Evolutionary conservation across 2,329 filamentous ascomycete species (phyloP), one percentile per base, ranked within the genome.

Genomic region (Fusarium continuum): DNA sequence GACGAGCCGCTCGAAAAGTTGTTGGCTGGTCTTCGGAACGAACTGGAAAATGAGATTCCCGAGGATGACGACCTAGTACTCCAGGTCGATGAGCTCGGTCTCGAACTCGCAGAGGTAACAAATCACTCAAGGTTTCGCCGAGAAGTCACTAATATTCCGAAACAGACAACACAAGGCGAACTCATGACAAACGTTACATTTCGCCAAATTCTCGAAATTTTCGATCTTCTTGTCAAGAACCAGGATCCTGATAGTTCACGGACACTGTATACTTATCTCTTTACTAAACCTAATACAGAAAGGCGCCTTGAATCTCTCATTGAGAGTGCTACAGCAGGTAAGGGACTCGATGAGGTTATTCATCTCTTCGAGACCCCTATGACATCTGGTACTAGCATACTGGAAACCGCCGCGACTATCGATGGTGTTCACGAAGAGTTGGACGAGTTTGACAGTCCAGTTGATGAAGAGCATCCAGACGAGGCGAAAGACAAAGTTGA

Each of bases 21-120:
- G 10, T 67, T 85, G 44, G 70, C 74, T 16, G 76, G 76, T 6
- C 73, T 85, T 25, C 80, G 82, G 25, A 70, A 72, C 7, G 80
- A 83, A 60, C 75, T 85, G 13, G 70, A 73, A 16, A 75, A 78
- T 32, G 83, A 84, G 47, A 70, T 85, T 4, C 71, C 73, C 6
- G 54, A 73, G 4, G 75, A 78, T 16, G 82, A 85, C 47, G 82
- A 85, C 52, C 71, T 85, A 35, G 75, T 80, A n/a, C 76, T 84
- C 34, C 80, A 82, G 55, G 73, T 85, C 40, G 81, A 84, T 23
- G 79, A 83, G 55, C 77, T 85, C 34, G 81, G 80, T 8, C 74
- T 85, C 26, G 82, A 85, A 69, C 83, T 84, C 70, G 75, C 80
- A 17, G 82, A 85, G 74, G 81, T 82, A 73, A 62, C 79, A 32